Conservation (phyloP, 352 stramenopile species). For the Sclerospora graminicola region DNA sequence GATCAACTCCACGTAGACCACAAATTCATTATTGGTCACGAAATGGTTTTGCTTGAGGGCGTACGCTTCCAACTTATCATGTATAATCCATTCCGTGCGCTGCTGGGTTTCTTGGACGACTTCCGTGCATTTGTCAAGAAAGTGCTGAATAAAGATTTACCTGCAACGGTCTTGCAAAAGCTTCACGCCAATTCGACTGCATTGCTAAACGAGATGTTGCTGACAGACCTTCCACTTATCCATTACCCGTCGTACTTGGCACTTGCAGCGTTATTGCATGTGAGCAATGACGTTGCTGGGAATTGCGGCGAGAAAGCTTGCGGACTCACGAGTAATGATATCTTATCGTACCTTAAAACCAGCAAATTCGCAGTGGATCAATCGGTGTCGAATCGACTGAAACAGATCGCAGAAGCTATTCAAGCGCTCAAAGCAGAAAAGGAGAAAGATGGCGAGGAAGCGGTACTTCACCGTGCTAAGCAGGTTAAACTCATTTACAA, state of each 20-base stretch:
- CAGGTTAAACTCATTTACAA: conserved; percentile 81
- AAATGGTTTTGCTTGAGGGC: conserved; percentile 82
- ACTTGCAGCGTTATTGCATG: conserved; percentile 45
- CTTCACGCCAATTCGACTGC: conserved; percentile 63
- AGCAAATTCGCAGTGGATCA: conserved; percentile 64
- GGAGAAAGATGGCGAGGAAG: conserved; percentile 22
- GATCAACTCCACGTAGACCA: conserved; percentile 78
- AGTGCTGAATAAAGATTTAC: conserved; percentile 39
- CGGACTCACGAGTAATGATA: conserved; percentile 22
- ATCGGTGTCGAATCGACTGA: conserved; percentile 24
- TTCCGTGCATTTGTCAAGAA: conserved; percentile 67
- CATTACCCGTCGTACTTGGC: conserved; percentile 63
- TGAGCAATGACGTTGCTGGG: conserved; percentile 40
- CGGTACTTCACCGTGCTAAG: conserved; percentile 33
- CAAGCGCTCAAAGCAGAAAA: conserved; percentile 26
- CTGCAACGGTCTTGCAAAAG: conserved; percentile 58
- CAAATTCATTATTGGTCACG: conserved; percentile 78
- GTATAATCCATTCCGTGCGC: conserved; percentile 78
- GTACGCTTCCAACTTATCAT: conserved; percentile 86
- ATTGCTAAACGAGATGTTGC: conserved; percentile 67
- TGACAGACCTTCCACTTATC: conserved; percentile 58
- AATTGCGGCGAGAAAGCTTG: conserved; percentile 22
- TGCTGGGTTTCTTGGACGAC: conserved; percentile 78
- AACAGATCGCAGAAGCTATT: conserved; percentile 28
- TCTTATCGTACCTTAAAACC: conserved; percentile 51